phyloP scores from a whole-genome alignment of 2,329 filamentous ascomycete genomes.

The Diaporthe velutina region DNA sequence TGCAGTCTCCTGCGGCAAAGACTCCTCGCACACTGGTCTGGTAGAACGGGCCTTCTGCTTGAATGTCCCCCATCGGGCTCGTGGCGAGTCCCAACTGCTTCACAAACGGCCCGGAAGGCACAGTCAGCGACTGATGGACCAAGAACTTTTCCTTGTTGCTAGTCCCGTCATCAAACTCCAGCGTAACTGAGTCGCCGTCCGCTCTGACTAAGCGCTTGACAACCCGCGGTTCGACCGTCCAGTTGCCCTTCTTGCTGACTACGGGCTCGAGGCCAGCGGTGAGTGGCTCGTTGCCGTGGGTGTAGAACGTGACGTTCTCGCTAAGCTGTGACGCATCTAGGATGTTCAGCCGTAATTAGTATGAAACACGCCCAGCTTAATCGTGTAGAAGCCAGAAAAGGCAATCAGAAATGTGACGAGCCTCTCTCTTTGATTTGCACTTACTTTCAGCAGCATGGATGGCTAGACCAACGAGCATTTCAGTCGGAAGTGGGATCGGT shows the following conservation, averaged over 20 bases:
- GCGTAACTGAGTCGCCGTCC: not conserved
- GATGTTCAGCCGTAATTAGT: no score
- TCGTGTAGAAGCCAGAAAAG: not conserved
- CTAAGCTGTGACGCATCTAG: constrained; percentile 9
- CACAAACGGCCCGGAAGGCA: constrained; percentile 3
- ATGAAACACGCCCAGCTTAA: not conserved
- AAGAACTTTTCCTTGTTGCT: constrained; percentile 20
- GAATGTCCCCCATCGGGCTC: constrained; percentile 21
- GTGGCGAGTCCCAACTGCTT: constrained; percentile 24
- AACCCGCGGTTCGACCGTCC: not conserved
- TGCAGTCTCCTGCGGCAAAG: constrained; percentile 29
- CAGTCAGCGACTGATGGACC: constrained; percentile 3
- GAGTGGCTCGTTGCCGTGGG: constrained; percentile 11
- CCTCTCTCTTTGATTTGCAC: not conserved
- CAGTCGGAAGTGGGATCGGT: not conserved
- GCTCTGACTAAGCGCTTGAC: not conserved
- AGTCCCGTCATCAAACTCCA: not conserved
- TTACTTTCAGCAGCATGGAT: constrained; percentile 15
- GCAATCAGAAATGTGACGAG: not conserved
- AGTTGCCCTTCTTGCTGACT: constrained; percentile 15
- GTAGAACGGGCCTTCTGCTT: not conserved
- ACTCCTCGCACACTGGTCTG: constrained; percentile 19
- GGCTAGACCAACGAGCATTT: not conserved
- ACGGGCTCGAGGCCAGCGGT: not conserved
- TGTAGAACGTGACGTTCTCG: constrained; percentile 23